Percentiles rank a stretch among this genome's conserved stretches.
phyloP scores from a whole-genome alignment of 495 filamentous ascomycete species.

The Elasticomyces elasticus region DNA sequence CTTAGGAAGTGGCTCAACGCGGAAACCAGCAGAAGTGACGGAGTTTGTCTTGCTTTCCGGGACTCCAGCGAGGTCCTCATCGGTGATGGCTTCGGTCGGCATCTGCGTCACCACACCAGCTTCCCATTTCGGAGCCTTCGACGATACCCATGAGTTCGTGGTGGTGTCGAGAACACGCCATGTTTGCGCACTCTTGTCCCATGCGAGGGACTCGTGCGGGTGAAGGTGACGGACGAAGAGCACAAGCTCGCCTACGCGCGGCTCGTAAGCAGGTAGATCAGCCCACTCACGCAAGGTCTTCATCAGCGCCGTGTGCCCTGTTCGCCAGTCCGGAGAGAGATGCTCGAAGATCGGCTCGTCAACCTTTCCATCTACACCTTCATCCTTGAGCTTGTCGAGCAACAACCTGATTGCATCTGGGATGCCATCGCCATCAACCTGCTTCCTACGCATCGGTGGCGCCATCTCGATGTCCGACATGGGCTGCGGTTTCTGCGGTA shows the following conservation, averaged over 20 bases:
- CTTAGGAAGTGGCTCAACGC: conserved; percentile 46
- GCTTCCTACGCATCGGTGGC: conserved; percentile 16
- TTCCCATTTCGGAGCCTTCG: conserved; percentile 42
- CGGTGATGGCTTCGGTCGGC: conserved; percentile 31
- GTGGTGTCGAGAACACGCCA: conserved; percentile 32
- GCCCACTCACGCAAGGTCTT: conserved; percentile 25
- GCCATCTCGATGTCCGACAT: background rate
- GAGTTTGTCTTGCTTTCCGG: conserved; percentile 30
- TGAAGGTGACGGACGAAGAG: conserved; percentile 39
- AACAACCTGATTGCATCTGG: conserved; percentile 44
- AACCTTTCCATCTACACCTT: conserved; percentile 22
- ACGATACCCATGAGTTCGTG: conserved; percentile 22
- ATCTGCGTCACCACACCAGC: conserved; percentile 46
- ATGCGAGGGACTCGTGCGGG: conserved; percentile 29
- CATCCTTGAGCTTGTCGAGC: conserved; percentile 40
- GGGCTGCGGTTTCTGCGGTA: background rate
- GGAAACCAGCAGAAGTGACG: conserved; percentile 48
- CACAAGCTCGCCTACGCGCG: conserved; percentile 49
- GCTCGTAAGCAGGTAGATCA: conserved; percentile 42
- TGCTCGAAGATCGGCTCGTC: conserved; percentile 41
- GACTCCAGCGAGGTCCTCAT: conserved; percentile 38
- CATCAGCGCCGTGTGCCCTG: conserved; percentile 34
- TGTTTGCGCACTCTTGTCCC: conserved; percentile 2
- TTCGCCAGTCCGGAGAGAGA: conserved; percentile 45
- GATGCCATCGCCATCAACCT: conserved; percentile 38